Percentiles rank a stretch among this genome's conserved stretches.
Conservation (phyloP, 768 basidiomycete species). For the Epithele typhae region DNA sequence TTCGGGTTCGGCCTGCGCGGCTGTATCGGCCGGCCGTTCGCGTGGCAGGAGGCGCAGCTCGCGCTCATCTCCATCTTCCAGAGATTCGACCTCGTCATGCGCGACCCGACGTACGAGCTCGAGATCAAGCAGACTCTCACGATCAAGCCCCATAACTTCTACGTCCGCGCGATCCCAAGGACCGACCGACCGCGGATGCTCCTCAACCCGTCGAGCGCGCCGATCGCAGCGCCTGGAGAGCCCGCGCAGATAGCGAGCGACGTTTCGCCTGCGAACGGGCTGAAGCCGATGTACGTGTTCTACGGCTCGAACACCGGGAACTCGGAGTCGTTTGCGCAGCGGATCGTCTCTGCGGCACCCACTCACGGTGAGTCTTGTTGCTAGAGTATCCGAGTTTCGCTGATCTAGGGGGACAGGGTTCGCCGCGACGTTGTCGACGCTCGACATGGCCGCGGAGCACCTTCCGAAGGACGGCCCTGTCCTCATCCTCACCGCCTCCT, state of each 20-base stretch:
- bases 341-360: slow-evolving; percentile 35
- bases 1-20: slow-evolving; percentile 25
- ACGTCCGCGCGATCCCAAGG: slow-evolving; percentile 36
- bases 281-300: slow-evolving; percentile 32
- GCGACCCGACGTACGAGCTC: slow-evolving; percentile 41
- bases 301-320: slow-evolving; percentile 47
- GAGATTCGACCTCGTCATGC: slow-evolving; percentile 40
- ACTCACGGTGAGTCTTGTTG: slow-evolving; percentile 28
- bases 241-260: neutral
- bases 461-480: slow-evolving; percentile 41
- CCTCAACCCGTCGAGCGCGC: slow-evolving; percentile 10
- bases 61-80: slow-evolving; percentile 40
- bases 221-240: neutral
- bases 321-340: slow-evolving; percentile 43
- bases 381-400: no score
- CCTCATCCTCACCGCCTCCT: slow-evolving; percentile 42
- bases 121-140: slow-evolving; percentile 42
- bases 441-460: slow-evolving; percentile 34
- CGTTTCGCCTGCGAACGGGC: neutral
- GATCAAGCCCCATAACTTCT: slow-evolving; percentile 41
- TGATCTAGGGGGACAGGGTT: slow-evolving; percentile 27
- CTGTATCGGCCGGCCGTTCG: slow-evolving; percentile 38
- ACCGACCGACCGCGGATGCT: slow-evolving; percentile 17
- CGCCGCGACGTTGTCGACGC: slow-evolving; percentile 31
- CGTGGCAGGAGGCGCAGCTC: slow-evolving; percentile 43